phyloP scores from a whole-genome alignment of 2,329 filamentous ascomycete species.

The Colletotrichum lupini region DNA sequence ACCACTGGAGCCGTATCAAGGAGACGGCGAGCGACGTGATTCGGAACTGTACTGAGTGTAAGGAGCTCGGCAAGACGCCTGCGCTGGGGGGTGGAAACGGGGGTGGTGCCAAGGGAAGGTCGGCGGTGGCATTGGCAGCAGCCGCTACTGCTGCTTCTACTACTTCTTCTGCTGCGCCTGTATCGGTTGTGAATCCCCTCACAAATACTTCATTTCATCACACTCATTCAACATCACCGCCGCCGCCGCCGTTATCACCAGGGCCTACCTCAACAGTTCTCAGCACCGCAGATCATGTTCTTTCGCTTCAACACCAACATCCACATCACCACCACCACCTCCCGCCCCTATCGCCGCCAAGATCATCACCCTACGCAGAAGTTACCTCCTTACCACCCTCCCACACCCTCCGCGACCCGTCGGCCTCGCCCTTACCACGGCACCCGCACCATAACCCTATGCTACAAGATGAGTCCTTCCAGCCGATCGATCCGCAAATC shows the following conservation, averaged over 20 bases:
- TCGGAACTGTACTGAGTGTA: conserved; percentile 90
- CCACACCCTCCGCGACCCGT: conserved; percentile 47
- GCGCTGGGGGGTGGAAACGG: conserved; percentile 27
- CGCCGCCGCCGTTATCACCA: conserved; percentile 1
- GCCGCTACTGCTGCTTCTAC: neutral
- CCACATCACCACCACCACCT: conserved; percentile 34
- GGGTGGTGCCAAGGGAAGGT: conserved; percentile 21
- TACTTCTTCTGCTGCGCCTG: neutral
- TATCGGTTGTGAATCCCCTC: conserved; percentile 9
- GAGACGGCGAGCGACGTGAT: conserved; percentile 97
- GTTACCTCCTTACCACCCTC: conserved; percentile 56
- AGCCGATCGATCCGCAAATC: conserved; percentile 71
- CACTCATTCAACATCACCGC: conserved; percentile 5
- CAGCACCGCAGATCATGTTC: conserved; percentile 29
- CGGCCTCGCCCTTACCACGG: conserved; percentile 40
- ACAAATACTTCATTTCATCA: neutral
- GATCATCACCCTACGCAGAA: conserved; percentile 56
- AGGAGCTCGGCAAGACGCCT: conserved; percentile 75
- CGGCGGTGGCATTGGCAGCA: conserved; percentile 1
- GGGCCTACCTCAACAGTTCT: conserved; percentile 21
- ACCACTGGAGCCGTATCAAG: conserved; percentile 98
- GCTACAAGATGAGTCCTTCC: conserved; percentile 52
- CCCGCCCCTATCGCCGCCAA: conserved; percentile 40
- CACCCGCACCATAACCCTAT: conserved; percentile 48
- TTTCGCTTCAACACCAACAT: conserved; percentile 32